Base-by-base conservation (phyloP, 2,329 filamentous ascomycete genomes). In the Colletotrichum brevisporum region DNA sequence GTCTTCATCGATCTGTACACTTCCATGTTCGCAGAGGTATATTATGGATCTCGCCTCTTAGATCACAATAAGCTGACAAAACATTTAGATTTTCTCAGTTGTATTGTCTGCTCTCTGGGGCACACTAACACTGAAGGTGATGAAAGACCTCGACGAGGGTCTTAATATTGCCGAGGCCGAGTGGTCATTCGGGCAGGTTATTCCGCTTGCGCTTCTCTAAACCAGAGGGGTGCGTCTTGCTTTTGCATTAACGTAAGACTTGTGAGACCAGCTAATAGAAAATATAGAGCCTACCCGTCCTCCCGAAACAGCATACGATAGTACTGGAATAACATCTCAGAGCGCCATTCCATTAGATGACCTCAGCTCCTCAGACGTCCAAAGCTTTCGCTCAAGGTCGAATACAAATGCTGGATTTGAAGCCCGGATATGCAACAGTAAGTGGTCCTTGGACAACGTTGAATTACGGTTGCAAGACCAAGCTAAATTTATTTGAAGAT, bases 21-120 rank as follows among this genome's bases (percentile, higher is more conserved):
- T 0, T 63, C 57, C 1, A 51, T 67, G 31, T 51, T 67, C 8
- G 57, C 43, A 4, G 63, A 67, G 57, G 57, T 66, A 58, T 18
- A 10, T 3, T 36, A n/a, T 27, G 3, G 12, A 52, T 6, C 2
- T 2, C 41, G 16, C 41, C 13, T 12, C 3, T 4, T 10, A 4
- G 2, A 21, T 18, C 10, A 43, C 13, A 1, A 36, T 3, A 56
- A 1, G 12, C 47, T 65, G 12, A 65, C 13, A 0, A 53, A 4
- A 26, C 2, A 12, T 12, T 3, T 2, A 66, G 56, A 41, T 61
- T 16, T 55, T 55, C 6, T 51, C 56, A 1, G 57, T 61, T 4
- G 1, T 26, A 5, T 0, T 66, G 3, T 61, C 63, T 6, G 63
- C 63, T 1, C 15, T 31, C 8, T 66, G 56, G 56, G 63, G 63